phyloP scores from a whole-genome alignment of 2,329 filamentous ascomycete species.

The Chaetomium strumarium region DNA sequence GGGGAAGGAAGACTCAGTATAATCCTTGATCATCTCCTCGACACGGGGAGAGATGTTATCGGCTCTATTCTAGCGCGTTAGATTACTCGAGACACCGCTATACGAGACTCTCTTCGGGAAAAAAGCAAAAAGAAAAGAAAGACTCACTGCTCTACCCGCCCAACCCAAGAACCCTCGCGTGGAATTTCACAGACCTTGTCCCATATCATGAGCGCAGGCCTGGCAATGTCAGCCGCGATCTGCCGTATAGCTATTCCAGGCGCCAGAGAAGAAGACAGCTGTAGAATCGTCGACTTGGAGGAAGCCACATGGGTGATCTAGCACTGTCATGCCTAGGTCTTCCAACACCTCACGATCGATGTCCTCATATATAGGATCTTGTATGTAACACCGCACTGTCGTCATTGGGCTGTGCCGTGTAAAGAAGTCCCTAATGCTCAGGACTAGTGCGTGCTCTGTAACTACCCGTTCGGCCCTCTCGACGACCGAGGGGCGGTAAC shows the following conservation, averaged over 20 bases:
- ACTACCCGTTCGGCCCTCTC: neutral
- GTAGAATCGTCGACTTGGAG: constrained; percentile 1
- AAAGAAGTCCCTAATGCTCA: constrained; percentile 1
- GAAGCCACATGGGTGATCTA: neutral
- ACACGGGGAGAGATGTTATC: neutral
- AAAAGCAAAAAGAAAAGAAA: too few relatives aligned
- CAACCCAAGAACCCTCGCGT: too few relatives aligned
- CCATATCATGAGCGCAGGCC: constrained; percentile 4
- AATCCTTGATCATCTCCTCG: constrained; percentile 1
- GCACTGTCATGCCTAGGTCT: neutral
- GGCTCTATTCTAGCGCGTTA: too few relatives aligned
- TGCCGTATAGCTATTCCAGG: neutral
- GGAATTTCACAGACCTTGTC: neutral
- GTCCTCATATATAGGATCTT: neutral
- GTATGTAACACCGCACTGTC: neutral
- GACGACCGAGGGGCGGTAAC: neutral
- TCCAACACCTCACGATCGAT: neutral
- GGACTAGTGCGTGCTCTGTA: neutral
- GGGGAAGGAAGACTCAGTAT: neutral
- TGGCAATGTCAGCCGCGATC: constrained; percentile 2
- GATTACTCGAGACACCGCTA: too few relatives aligned
- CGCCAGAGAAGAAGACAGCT: neutral
- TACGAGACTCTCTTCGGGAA: too few relatives aligned
- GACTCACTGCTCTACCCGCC: too few relatives aligned
- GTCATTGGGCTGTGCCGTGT: neutral